Conservation (phyloP, 805 yeast genomes). For the Starmerella bombicola region DNA sequence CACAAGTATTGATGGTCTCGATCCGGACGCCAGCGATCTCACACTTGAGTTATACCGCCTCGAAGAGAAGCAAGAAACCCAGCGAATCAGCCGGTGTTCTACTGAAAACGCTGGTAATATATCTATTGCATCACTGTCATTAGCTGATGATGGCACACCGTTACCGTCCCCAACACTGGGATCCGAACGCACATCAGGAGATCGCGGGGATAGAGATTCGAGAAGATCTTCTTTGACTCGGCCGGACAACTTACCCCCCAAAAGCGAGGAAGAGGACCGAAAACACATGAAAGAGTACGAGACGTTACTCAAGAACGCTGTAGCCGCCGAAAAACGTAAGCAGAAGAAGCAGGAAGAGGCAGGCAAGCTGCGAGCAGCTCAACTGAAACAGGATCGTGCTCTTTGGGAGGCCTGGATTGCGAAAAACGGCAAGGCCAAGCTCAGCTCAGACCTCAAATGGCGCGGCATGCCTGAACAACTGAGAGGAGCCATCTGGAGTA, state of each 20-base stretch:
- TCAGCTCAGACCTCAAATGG: slow-evolving; percentile 48
- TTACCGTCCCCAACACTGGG: slow-evolving; percentile 10
- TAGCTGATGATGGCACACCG: slow-evolving; percentile 1
- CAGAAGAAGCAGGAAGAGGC: slow-evolving; percentile 20
- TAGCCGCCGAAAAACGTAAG: slow-evolving; percentile 32
- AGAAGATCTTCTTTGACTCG: slow-evolving; percentile 39
- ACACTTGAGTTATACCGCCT: slow-evolving; percentile 24
- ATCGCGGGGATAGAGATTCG: slow-evolving; percentile 7
- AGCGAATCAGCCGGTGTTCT: neutral
- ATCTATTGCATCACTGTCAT: slow-evolving; percentile 6
- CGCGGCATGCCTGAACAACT: slow-evolving; percentile 39
- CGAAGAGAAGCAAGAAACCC: slow-evolving; percentile 8
- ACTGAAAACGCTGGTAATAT: slow-evolving; percentile 1
- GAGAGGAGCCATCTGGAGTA: slow-evolving; percentile 42
- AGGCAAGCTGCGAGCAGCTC: slow-evolving; percentile 20
- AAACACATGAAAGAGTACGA: slow-evolving; percentile 47
- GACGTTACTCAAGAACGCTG: slow-evolving; percentile 29
- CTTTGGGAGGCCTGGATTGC: slow-evolving; percentile 34
- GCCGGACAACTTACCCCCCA: slow-evolving; percentile 58
- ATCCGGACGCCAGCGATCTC: slow-evolving; percentile 29
- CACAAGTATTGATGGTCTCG: slow-evolving; percentile 24
- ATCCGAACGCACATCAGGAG: slow-evolving; percentile 1
- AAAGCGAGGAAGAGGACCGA: slow-evolving; percentile 38
- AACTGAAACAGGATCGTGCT: slow-evolving; percentile 18
- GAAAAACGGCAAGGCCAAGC: slow-evolving; percentile 22